Evolutionary conservation across 1,284 basidiomycete species (phyloP).

Genomic region (Sparassis latifolia): DNA sequence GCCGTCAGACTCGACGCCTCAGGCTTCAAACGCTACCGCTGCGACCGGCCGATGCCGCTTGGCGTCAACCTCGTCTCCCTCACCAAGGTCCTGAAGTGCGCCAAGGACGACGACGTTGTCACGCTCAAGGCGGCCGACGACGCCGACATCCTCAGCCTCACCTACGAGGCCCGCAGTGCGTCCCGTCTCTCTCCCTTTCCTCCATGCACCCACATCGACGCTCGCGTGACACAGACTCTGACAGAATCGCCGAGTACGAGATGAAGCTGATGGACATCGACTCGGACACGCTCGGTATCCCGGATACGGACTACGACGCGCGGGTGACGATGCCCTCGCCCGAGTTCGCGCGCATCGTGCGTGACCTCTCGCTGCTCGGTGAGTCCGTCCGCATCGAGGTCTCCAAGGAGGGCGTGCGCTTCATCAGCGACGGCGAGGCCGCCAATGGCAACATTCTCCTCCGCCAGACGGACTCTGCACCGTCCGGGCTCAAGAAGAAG

Average conservation of each 20-base stretch:
- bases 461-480: slow-evolving; percentile 52
- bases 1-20: slow-evolving; percentile 70
- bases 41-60: slow-evolving; percentile 93
- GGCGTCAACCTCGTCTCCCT: slow-evolving; percentile 88
- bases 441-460: slow-evolving; percentile 88
- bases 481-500: slow-evolving; percentile 30
- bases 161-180: slow-evolving; percentile 89
- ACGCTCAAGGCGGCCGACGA: slow-evolving; percentile 92
- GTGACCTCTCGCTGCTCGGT: slow-evolving; percentile 88
- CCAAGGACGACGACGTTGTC: slow-evolving; percentile 93
- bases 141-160: slow-evolving; percentile 83
- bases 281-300: slow-evolving; percentile 91
- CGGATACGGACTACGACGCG: slow-evolving; percentile 98
- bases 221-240: slow-evolving; percentile 54
- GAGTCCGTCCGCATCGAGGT: slow-evolving; percentile 96
- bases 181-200: slow-evolving; percentile 13
- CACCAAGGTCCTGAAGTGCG: slow-evolving; percentile 95
- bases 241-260: slow-evolving; percentile 96
- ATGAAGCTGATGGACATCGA: slow-evolving; percentile 99
- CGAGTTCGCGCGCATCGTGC: slow-evolving; percentile 91
- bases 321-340: slow-evolving; percentile 82
- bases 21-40: slow-evolving; percentile 88
- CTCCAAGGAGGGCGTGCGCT: slow-evolving; percentile 94
- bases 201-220: not conserved
- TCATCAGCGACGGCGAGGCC: slow-evolving; percentile 90